Evolutionary conservation across 306 rosid genomes (phyloP).

Genomic region (Prunus persica): Prunus_persica_NCBIv2 NC_034011.1:5676501-5677000

Average conservation of each 20-base stretch:
- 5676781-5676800: too few relatives aligned
- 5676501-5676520: slow-evolving; percentile 34
- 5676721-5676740: background rate
- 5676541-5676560: slow-evolving; percentile 46
- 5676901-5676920: background rate
- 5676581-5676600: slow-evolving; percentile 82
- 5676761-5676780: background rate
- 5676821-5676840: background rate
- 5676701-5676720: background rate
- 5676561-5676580: slow-evolving; percentile 74
- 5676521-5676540: slow-evolving; percentile 65
- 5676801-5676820: background rate
- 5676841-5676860: background rate
- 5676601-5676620: slow-evolving; percentile 72
- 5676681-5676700: slow-evolving; percentile 1
- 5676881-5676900: background rate
- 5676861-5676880: background rate
- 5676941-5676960: too few relatives aligned
- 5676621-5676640: slow-evolving; percentile 72
- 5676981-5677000: too few relatives aligned
- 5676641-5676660: slow-evolving; percentile 82
- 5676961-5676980: background rate
- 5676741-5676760: background rate
- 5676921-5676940: background rate
- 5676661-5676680: slow-evolving; percentile 46